Evolutionary conservation across 768 basidiomycete genomes (phyloP).

Genomic region (Phlebiopsis flavidoalba): DNA sequence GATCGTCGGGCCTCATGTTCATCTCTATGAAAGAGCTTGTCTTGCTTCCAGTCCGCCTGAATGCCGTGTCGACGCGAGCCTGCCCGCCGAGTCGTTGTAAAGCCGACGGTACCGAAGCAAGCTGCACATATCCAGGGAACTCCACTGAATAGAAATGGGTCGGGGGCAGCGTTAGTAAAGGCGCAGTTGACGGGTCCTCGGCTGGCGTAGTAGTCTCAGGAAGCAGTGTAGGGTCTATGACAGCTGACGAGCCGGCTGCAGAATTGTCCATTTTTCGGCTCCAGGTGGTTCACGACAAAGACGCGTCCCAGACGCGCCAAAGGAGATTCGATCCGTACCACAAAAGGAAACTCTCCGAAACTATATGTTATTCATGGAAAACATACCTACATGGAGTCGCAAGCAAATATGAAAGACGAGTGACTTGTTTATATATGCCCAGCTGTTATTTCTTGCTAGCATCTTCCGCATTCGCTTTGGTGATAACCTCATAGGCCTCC

Average conservation of each 20-base stretch:
- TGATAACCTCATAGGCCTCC: background rate
- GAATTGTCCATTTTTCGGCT: constrained; percentile 5
- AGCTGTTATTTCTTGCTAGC: background rate
- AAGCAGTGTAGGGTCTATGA: background rate
- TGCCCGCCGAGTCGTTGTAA: constrained; percentile 68
- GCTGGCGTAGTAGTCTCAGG: background rate
- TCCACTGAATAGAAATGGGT: constrained; percentile 76
- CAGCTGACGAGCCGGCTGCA: constrained; percentile 6
- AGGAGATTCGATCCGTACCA: background rate
- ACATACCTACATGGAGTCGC: background rate
- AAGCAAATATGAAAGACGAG: background rate
- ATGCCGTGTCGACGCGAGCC: constrained; percentile 65
- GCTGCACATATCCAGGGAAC: constrained; percentile 81
- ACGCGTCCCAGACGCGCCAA: constrained; percentile 2
- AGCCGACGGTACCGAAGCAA: constrained; percentile 55
- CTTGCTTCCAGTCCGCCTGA: constrained; percentile 63
- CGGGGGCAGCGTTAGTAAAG: constrained; percentile 43
- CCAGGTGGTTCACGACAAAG: background rate
- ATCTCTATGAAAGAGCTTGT: constrained; percentile 70
- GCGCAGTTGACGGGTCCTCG: constrained; percentile 25
- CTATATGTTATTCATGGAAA: background rate
- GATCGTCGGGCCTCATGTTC: constrained; percentile 64
- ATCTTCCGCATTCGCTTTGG: background rate
- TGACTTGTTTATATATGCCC: too few species aligned
- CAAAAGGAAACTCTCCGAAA: background rate